phyloP scores from a whole-genome alignment of 2,329 filamentous ascomycete species.

The Dactylonectria estremocensis region DNA sequence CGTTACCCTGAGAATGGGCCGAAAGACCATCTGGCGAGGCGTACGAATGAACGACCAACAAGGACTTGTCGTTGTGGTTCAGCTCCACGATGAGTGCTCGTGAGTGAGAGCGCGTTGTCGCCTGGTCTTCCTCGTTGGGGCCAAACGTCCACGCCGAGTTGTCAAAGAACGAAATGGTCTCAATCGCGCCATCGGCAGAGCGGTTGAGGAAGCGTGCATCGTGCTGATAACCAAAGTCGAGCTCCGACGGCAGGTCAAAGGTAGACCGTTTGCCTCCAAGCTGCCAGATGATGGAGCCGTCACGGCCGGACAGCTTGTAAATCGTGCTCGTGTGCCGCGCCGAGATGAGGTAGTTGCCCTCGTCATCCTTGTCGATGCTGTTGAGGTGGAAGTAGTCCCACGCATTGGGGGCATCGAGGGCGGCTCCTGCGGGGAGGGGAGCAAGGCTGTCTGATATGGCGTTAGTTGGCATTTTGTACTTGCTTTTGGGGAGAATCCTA shows the following conservation, averaged over 20 bases:
- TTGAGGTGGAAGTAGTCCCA: conserved; percentile 53
- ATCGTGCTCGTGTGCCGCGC: conserved; percentile 41
- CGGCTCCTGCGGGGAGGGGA: conserved; percentile 20
- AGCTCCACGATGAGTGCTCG: conserved; percentile 63
- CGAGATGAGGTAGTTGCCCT: conserved; percentile 50
- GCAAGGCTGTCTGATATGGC: conserved; percentile 20
- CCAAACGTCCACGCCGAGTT: conserved; percentile 55
- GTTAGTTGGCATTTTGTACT: not conserved
- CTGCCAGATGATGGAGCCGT: conserved; percentile 67
- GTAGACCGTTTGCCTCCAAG: conserved; percentile 62
- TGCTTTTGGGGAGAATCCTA: conserved; percentile 4
- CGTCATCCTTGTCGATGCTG: conserved; percentile 56
- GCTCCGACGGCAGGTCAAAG: conserved; percentile 52
- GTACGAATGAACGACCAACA: conserved; percentile 62
- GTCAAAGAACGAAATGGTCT: conserved; percentile 68
- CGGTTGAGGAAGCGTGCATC: conserved; percentile 61
- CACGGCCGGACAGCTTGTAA: conserved; percentile 55
- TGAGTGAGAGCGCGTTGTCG: conserved; percentile 16
- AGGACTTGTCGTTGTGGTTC: conserved; percentile 61
- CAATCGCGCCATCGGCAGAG: conserved; percentile 56
- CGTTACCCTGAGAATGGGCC: conserved; percentile 64
- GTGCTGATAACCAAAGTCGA: conserved; percentile 66
- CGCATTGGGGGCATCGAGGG: conserved; percentile 26
- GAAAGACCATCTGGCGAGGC: conserved; percentile 64
- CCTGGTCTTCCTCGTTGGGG: not conserved